Conservation (phyloP, 805 yeast genomes). For the Wickerhamiella nectarea region DNA sequence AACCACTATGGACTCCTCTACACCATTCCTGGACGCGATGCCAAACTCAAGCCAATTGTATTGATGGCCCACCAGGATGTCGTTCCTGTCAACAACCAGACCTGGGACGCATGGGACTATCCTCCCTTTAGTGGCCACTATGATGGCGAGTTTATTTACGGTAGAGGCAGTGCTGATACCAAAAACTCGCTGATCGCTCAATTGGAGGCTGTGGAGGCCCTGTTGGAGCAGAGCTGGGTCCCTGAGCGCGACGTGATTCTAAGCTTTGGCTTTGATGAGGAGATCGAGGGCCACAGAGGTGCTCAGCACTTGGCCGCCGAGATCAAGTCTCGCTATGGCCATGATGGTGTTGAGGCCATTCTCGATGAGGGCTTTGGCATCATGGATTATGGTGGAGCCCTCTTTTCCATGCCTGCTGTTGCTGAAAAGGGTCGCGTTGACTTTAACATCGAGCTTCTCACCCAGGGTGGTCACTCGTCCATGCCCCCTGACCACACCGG, state of each 20-base stretch:
- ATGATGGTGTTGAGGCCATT: conserved; percentile 43
- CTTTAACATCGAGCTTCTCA: conserved; percentile 34
- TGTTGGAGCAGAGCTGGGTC: conserved; percentile 35
- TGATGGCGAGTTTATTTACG: conserved; percentile 51
- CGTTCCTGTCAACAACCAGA: conserved; percentile 50
- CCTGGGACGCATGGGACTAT: conserved; percentile 42
- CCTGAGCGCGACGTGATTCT: conserved; percentile 47
- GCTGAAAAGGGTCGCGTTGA: conserved; percentile 53
- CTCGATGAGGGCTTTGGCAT: conserved; percentile 56
- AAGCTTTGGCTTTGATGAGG: conserved; percentile 68
- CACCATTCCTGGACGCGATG: conserved; percentile 45
- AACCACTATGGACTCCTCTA: conserved; percentile 47
- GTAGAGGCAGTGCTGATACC: conserved; percentile 65
- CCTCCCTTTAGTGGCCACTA: conserved; percentile 53
- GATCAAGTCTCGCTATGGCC: conserved; percentile 44
- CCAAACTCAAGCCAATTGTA: conserved; percentile 45
- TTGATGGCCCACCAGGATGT: conserved; percentile 65
- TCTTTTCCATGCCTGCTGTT: conserved; percentile 42
- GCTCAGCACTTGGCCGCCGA: conserved; percentile 39
- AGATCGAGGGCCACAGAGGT: conserved; percentile 48
- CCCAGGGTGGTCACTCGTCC: conserved; percentile 73
- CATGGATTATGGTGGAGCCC: conserved; percentile 32
- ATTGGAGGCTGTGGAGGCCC: conserved; percentile 47
- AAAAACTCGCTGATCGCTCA: conserved; percentile 47
- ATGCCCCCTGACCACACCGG: conserved; percentile 70